These are phyloP conservation scores for Solanum ossicruentum DNA, from an alignment of 257 asterid species.

Conservation along the genomic window DNA sequence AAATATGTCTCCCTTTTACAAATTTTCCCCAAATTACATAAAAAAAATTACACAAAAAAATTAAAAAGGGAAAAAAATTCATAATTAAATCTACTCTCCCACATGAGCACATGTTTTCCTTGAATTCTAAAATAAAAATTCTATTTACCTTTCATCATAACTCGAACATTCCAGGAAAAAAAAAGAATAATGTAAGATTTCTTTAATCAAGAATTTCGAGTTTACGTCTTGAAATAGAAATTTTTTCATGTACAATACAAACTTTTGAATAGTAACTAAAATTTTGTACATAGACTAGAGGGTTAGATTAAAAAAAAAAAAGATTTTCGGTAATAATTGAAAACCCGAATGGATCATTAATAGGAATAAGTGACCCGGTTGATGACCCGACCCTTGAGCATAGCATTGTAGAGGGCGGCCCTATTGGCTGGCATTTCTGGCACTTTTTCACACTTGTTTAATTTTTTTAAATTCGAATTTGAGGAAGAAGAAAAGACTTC, in stretches of 20 bases:
- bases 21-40: background rate
- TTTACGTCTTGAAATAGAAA: background rate
- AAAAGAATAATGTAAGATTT: too few species aligned
- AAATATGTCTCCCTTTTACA: background rate
- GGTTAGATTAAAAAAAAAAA: background rate
- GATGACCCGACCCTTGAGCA: constrained; percentile 46
- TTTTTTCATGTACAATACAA: too few species aligned
- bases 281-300: background rate
- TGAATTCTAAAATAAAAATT: background rate
- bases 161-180: background rate
- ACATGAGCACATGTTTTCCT: background rate
- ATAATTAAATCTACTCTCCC: background rate
- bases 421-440: constrained; percentile 61
- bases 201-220: background rate
- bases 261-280: background rate
- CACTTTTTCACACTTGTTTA: constrained; percentile 8
- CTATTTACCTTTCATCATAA: background rate
- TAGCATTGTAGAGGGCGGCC: constrained; percentile 60
- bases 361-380: constrained; percentile 41
- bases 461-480: background rate
- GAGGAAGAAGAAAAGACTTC: background rate
- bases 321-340: background rate
- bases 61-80: background rate
- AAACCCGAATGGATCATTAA: background rate
- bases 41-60: background rate